Conservation (phyloP, 1,284 basidiomycete species). For the Schizophyllum commune region DNA sequence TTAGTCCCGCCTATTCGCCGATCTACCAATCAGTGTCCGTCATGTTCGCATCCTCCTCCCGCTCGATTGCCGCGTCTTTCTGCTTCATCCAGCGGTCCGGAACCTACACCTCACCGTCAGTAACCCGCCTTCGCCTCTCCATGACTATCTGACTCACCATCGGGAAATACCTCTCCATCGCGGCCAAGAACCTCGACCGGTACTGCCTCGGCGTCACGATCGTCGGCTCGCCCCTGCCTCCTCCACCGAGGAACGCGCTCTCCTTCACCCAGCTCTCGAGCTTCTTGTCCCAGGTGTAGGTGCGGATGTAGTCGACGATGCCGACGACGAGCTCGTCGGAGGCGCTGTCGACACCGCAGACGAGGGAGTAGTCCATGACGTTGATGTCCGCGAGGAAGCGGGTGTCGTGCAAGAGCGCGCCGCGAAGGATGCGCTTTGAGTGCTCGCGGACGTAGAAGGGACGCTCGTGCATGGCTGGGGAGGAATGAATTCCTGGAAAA, state of each 20-base stretch:
- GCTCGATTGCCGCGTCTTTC: constrained; percentile 43
- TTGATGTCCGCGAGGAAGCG: constrained; percentile 92
- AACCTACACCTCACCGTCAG: constrained; percentile 36
- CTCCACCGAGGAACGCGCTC: constrained; percentile 77
- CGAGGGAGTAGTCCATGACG: constrained; percentile 98
- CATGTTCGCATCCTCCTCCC: constrained; percentile 50
- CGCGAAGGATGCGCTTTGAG: constrained; percentile 86
- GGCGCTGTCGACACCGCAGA: constrained; percentile 85
- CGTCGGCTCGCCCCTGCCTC: constrained; percentile 81
- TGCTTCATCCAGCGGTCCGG: constrained; percentile 87
- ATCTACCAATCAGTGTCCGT: background rate
- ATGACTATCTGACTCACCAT: constrained; percentile 39
- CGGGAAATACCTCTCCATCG: constrained; percentile 91
- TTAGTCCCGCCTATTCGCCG: background rate
- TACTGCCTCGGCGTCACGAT: constrained; percentile 87
- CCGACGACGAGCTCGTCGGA: constrained; percentile 87
- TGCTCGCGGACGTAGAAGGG: constrained; percentile 96
- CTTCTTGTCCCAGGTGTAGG: constrained; percentile 98
- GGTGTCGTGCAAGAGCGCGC: constrained; percentile 91
- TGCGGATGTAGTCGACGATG: constrained; percentile 95
- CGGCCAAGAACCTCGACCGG: constrained; percentile 80
- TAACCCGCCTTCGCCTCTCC: background rate
- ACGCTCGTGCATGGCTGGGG: constrained; percentile 54
- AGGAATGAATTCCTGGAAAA: constrained; percentile 3
- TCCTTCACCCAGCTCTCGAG: constrained; percentile 98